These are phyloP conservation scores for Coemansia sp. DNA, from an alignment of 192 early-diverging fungal species.

Conservation along the genomic window DNA sequence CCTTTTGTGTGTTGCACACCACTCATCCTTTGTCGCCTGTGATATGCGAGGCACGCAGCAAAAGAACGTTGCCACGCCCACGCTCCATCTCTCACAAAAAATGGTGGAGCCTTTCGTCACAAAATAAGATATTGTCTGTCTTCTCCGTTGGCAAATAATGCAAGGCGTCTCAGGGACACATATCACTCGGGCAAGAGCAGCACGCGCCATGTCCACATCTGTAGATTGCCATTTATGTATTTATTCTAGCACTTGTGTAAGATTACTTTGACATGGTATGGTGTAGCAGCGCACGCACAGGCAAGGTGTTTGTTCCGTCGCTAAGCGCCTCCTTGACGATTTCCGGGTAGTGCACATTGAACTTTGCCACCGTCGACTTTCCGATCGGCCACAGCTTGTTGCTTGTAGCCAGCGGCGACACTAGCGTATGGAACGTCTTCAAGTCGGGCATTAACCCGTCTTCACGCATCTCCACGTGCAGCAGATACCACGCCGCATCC, in stretches of 20 bases:
- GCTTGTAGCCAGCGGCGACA: constrained; percentile 36
- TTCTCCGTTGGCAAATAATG: not conserved
- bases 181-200: not conserved
- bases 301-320: constrained; percentile 30
- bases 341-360: constrained; percentile 27
- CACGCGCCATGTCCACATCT: not conserved
- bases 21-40: not conserved
- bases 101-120: not conserved
- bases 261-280: constrained; percentile 4
- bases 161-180: not conserved
- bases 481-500: constrained; percentile 40
- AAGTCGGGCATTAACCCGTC: constrained; percentile 23
- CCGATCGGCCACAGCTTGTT: constrained; percentile 46
- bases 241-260: not conserved
- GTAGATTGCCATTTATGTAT: not conserved
- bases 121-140: not conserved
- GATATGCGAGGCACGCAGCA: not conserved
- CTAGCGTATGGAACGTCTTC: constrained; percentile 42
- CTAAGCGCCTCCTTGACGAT: constrained; percentile 25
- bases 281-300: constrained; percentile 26
- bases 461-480: constrained; percentile 42
- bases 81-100: not conserved
- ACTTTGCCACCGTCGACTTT: constrained; percentile 42
- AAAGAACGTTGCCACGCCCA: constrained; percentile 6
- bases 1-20: not conserved